These are phyloP conservation scores for Gossypium rotundifolium DNA, from an alignment of 345 rosid genomes.

Conservation along the genomic window DNA sequence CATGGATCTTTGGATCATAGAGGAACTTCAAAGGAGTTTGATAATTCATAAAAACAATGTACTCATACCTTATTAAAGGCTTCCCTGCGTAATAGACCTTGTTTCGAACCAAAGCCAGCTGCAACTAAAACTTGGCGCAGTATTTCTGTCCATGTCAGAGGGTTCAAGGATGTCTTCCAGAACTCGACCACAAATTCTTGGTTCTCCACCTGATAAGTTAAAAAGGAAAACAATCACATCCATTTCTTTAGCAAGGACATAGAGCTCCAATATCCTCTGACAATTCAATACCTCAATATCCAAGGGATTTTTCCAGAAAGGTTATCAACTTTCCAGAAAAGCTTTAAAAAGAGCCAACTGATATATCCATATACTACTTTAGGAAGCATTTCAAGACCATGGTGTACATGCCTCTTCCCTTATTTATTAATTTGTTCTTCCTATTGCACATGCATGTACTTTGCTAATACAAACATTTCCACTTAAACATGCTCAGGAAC, in stretches of 20 bases:
- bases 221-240: slow-evolving; percentile 14
- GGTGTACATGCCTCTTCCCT: not conserved
- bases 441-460: not conserved
- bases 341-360: not conserved
- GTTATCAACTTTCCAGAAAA: not conserved
- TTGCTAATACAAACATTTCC: not conserved
- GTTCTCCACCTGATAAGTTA: slow-evolving; percentile 56
- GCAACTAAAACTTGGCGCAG: slow-evolving; percentile 76
- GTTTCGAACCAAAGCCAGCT: slow-evolving; percentile 86
- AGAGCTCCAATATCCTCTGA: not conserved
- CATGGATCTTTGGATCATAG: not conserved
- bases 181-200: slow-evolving; percentile 53
- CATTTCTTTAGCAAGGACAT: not conserved
- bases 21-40: not conserved
- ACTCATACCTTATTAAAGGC: slow-evolving; percentile 59
- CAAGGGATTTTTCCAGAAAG: not conserved
- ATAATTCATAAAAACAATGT: not conserved
- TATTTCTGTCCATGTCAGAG: slow-evolving; percentile 91
- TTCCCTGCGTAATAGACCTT: slow-evolving; percentile 42
- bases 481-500: not conserved
- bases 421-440: not conserved
- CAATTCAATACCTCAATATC: slow-evolving; percentile 6
- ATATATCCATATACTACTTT: not conserved
- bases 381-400: not conserved
- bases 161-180: slow-evolving; percentile 82